Evolutionary conservation across 2,329 filamentous ascomycete genomes (phyloP), one percentile per base, ranked within the genome.

Genomic region (Colletotrichum navitas): DNA sequence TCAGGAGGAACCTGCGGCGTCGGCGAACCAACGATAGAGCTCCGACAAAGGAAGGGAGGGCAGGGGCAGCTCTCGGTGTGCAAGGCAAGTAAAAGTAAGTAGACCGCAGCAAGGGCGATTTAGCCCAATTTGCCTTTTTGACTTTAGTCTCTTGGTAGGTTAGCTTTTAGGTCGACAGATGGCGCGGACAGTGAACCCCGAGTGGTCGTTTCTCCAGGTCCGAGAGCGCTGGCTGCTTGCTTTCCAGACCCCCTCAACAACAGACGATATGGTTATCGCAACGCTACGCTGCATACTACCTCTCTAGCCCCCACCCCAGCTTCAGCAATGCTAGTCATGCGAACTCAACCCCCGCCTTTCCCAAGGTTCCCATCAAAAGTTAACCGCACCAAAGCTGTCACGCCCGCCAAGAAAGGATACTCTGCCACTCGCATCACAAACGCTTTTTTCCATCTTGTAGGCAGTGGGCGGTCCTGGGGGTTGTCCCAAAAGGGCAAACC

Each of bases 291-390:
- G 56, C 63, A 29, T 29, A 58, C 65, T 45, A 71, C 41, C 51
- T 41, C 32, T 52, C 61, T 71, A 60, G 52, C 21, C 21, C 45
- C n/a, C 43, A 16, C 16, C 36, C 49, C n/a, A 63, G 36, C 34
- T 21, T 39, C 68, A 68, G 32, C 26, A 65, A 51, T 69, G 45
- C 69, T 69, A 72, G 69, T 72, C 69, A 72, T 72, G 69, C 69
- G 69, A 72, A 69, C 59, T 71, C 69, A 72, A 72, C 65, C 65
- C 54, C 65, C 59, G 52, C 69, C 52, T 60, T 63, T 59, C 45
- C 54, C 34, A 56, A 63, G 39, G 59, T 72, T 69, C 47, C 34
- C 65, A 63, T 68, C 54, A 72, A 45, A 72, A 72, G 65, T 72
- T 61, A 55, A 59, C 54, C 39, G 58, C 18, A 39, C 49, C 47